Conservation (phyloP, 2,329 filamentous ascomycete genomes). For the Clonostachys rosea region DNA sequence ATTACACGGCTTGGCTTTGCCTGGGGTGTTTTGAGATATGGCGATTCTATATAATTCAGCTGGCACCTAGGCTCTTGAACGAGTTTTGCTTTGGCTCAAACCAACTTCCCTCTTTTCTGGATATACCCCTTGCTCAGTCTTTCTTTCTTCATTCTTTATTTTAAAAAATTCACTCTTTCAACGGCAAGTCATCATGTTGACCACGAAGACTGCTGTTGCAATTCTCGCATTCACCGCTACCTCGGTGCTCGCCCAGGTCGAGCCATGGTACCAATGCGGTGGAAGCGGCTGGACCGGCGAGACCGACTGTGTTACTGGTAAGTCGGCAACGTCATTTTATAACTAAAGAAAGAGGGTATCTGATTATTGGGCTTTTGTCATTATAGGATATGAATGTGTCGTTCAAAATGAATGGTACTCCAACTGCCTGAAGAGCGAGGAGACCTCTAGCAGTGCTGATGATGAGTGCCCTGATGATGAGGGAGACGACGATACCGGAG, state of each 20-base stretch:
- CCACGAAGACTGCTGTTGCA: background rate
- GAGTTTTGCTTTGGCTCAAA: background rate
- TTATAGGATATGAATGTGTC: slow-evolving; percentile 3
- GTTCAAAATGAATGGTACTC: slow-evolving; percentile 37
- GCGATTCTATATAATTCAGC: background rate
- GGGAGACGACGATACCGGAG: background rate
- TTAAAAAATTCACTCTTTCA: background rate
- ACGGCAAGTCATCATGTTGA: background rate
- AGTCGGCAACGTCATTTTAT: background rate
- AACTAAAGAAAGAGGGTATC: too few species aligned
- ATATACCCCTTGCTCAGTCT: background rate
- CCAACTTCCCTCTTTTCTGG: background rate
- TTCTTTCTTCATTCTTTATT: background rate
- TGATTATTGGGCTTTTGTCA: too few species aligned
- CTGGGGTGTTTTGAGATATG: too few species aligned
- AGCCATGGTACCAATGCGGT: background rate
- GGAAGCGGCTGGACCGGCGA: background rate
- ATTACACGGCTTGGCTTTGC: too few species aligned
- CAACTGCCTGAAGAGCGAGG: slow-evolving; percentile 36
- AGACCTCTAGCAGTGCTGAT: slow-evolving; percentile 17
- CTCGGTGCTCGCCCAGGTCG: background rate
- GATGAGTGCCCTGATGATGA: background rate
- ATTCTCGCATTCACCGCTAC: background rate
- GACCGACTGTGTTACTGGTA: background rate
- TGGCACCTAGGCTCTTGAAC: background rate